Conservation (phyloP, 2,329 filamentous ascomycete species). For the Hypoxylon sp. region DNA sequence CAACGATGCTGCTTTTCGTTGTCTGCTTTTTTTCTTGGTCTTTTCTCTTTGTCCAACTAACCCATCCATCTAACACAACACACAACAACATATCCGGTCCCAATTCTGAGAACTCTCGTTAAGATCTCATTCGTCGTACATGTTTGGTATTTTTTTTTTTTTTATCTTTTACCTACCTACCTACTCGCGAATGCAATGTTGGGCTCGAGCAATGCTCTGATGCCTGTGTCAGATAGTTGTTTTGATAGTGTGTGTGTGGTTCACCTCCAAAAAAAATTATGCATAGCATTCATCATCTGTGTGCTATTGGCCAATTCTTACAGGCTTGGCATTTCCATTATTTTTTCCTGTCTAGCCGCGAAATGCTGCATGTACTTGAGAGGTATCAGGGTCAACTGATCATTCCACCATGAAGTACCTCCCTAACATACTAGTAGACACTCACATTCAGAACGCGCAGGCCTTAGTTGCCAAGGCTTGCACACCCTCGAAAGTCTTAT, state of each 20-base stretch:
- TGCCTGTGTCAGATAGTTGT: slow-evolving; percentile 30
- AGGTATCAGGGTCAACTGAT: neutral
- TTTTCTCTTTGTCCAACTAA: too few species aligned
- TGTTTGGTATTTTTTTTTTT: slow-evolving; percentile 12
- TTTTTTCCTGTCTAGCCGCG: slow-evolving; percentile 19
- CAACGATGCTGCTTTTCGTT: slow-evolving; percentile 12
- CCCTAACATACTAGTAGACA: too few species aligned
- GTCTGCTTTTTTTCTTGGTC: too few species aligned
- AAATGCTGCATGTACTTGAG: neutral
- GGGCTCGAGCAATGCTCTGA: slow-evolving; percentile 13
- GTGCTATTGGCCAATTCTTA: neutral
- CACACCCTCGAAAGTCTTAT: slow-evolving; percentile 88
- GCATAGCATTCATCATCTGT: too few species aligned
- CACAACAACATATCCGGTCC: too few species aligned
- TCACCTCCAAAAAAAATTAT: slow-evolving; percentile 18
- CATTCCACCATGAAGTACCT: too few species aligned
- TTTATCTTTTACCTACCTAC: too few species aligned
- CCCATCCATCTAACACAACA: too few species aligned
- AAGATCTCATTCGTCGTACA: slow-evolving; percentile 17
- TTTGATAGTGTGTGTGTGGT: slow-evolving; percentile 19
- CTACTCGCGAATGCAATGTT: slow-evolving; percentile 4
- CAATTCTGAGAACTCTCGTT: slow-evolving; percentile 27
- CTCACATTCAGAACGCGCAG: slow-evolving; percentile 54
- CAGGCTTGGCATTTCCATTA: neutral
- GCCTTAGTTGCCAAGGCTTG: slow-evolving; percentile 86